These are phyloP conservation scores for Cenchrus americanus DNA, from an alignment of 176 grass and related monocot genomes.

Conservation along the genomic window DNA sequence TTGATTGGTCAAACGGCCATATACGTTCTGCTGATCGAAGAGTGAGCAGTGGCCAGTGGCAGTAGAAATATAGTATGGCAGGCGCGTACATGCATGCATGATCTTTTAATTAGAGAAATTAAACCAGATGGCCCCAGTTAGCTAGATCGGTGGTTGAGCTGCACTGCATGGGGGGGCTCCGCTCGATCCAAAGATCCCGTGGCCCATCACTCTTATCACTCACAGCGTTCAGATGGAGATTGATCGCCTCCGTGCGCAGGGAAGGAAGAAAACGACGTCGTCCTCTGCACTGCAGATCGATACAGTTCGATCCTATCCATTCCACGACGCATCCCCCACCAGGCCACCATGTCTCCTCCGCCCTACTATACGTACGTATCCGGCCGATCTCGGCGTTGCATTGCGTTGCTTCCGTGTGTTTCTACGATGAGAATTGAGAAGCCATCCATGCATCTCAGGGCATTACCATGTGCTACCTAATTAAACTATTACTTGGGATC, in stretches of 20 bases:
- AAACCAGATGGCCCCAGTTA: not conserved
- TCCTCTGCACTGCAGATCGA: not conserved
- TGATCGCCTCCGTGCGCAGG: not conserved
- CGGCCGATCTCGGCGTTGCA: too few species aligned
- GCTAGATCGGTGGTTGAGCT: constrained; percentile 34
- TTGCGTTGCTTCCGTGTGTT: not conserved
- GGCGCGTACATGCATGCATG: too few species aligned
- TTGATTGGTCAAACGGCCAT: not conserved
- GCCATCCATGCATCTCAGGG: too few species aligned
- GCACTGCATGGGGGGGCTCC: not conserved
- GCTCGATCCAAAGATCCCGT: not conserved
- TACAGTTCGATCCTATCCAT: constrained; percentile 32
- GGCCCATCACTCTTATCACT: not conserved
- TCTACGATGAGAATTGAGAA: not conserved
- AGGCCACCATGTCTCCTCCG: constrained; percentile 1
- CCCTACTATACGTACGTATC: too few species aligned
- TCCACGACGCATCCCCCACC: not conserved
- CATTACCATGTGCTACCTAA: too few species aligned
- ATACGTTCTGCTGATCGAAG: not conserved
- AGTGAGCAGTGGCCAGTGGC: not conserved
- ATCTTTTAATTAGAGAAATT: not conserved
- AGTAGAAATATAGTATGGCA: not conserved
- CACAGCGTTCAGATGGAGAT: constrained; percentile 20
- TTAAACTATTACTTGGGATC: too few species aligned
- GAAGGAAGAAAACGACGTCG: not conserved